Conservation (phyloP, 2,329 filamentous ascomycete species). For the Colletotrichum truncatum region DNA sequence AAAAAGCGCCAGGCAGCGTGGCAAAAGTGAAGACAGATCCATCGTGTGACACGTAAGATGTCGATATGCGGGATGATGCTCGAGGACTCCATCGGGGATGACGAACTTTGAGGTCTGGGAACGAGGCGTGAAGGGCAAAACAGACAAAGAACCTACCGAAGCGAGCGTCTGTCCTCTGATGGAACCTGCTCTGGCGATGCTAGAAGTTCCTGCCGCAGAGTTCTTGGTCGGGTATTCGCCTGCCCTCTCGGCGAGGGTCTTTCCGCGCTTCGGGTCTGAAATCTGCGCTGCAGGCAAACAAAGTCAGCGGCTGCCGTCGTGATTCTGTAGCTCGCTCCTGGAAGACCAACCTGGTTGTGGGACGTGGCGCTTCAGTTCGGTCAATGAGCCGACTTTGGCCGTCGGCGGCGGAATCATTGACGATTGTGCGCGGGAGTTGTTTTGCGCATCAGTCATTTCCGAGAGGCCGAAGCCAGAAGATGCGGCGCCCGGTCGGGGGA, state of each 20-base stretch:
- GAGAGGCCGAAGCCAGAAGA: conserved; percentile 50
- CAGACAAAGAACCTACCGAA: conserved; percentile 12
- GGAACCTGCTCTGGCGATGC: conserved; percentile 27
- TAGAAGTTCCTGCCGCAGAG: conserved; percentile 47
- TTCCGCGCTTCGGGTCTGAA: conserved; percentile 63
- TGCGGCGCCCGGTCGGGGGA: conserved; percentile 33
- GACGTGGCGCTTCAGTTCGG: conserved; percentile 59
- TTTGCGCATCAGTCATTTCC: conserved; percentile 69
- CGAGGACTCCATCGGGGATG: conserved; percentile 5
- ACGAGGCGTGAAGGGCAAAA: background rate
- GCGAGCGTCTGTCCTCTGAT: conserved; percentile 9
- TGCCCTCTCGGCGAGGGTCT: conserved; percentile 64
- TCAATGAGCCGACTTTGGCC: conserved; percentile 40
- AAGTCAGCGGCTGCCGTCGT: conserved; percentile 5
- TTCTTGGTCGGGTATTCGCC: conserved; percentile 57
- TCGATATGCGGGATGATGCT: background rate
- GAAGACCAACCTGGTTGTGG: conserved; percentile 52
- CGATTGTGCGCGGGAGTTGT: conserved; percentile 61
- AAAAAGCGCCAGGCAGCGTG: background rate
- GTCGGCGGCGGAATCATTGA: conserved; percentile 49
- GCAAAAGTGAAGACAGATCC: conserved; percentile 3
- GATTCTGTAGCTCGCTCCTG: background rate
- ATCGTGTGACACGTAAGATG: background rate
- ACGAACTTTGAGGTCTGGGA: background rate
- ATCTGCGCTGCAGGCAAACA: conserved; percentile 45